Evolutionary conservation across 2,329 filamentous ascomycete genomes (phyloP).

Genomic region (Calycina marina): DNA sequence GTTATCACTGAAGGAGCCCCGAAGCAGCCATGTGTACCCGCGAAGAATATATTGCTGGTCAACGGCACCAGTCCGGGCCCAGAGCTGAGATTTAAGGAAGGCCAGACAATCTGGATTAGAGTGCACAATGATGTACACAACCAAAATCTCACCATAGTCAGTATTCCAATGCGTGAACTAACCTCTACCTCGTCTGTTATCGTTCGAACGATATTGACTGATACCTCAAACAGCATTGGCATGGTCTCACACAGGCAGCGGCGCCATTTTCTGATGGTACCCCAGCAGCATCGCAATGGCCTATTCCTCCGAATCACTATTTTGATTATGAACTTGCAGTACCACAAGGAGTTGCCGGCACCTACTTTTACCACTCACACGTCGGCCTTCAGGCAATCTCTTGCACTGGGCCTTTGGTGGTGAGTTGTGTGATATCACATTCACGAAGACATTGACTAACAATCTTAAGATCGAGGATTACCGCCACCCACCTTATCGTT

Average conservation of each 20-base stretch:
- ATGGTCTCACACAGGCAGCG: constrained; percentile 33
- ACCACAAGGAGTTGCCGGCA: constrained; percentile 30
- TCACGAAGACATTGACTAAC: no score
- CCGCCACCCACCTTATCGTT: constrained; percentile 36
- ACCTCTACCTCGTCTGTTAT: neutral
- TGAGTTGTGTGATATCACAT: no score
- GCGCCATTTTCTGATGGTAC: constrained; percentile 38
- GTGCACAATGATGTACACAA: constrained; percentile 36
- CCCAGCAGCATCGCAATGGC: constrained; percentile 36
- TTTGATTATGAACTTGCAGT: constrained; percentile 40
- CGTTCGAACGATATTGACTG: no score
- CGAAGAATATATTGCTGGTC: constrained; percentile 26
- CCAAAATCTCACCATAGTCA: constrained; percentile 35
- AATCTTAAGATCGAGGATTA: constrained; percentile 21
- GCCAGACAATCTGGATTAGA: constrained; percentile 33
- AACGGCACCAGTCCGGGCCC: constrained; percentile 36
- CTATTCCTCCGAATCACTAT: constrained; percentile 34
- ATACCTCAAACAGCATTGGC: constrained; percentile 33
- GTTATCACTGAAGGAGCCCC: constrained; percentile 25
- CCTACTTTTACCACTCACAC: constrained; percentile 43
- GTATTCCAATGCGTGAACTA: neutral
- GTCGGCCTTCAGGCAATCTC: constrained; percentile 36
- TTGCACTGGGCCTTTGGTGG: constrained; percentile 33
- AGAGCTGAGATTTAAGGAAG: constrained; percentile 26
- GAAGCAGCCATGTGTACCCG: constrained; percentile 23